Evolutionary conservation across 1,284 basidiomycete genomes (phyloP), one percentile per base, ranked within the genome.

Genomic region (Microbotryum saponariae): DNA sequence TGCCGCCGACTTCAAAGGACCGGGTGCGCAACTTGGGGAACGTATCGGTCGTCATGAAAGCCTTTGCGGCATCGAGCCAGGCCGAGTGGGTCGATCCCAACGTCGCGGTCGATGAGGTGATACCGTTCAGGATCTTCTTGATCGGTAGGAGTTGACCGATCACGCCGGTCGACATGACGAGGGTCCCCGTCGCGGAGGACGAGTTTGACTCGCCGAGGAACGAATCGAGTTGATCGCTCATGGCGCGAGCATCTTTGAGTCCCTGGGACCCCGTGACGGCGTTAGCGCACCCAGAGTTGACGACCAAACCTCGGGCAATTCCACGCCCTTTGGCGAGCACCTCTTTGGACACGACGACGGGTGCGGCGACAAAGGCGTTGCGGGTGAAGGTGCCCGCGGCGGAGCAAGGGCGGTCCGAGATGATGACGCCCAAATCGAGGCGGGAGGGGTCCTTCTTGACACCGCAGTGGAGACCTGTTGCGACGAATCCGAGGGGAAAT

Each of bases 21-120:
- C 86, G 81, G 1, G 91, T 85, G 4, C 91, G 86, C 33, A 98
- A 82, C 75, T 98, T 98, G 3, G 93, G 94, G 77, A 98, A 98
- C 23, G 93, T 97, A 75, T 98, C 96, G 3, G 94, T 98, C n/a
- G 96, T 98, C 94, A 97, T 97, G 81, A 97, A 97, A 12, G 91
- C 90, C 56, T 84, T 82, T 0, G 94, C 90, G 0, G 87, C 84
- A 42, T 84, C 82, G 65, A 89, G 83, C 91, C 94, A 98, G 31
- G 88, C 83, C 21, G 81, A 77, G 62, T 60, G 78, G 60, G n/a
- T 73, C 66, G 16, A 79, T 67, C 55, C 77, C 70, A 37, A 78
- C 68, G 56, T 75, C 65, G 60, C 76, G 57, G 81, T 79, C 16
- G 71, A 67, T 6, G 81, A 77, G 20, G 78, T 75, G 62, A 92